A percentile compares a stretch with the other conserved stretches of the same genome.
Evolutionary conservation across 148 eudicot species (phyloP).

Genomic region (Rhododendron ferrugineum): DNA sequence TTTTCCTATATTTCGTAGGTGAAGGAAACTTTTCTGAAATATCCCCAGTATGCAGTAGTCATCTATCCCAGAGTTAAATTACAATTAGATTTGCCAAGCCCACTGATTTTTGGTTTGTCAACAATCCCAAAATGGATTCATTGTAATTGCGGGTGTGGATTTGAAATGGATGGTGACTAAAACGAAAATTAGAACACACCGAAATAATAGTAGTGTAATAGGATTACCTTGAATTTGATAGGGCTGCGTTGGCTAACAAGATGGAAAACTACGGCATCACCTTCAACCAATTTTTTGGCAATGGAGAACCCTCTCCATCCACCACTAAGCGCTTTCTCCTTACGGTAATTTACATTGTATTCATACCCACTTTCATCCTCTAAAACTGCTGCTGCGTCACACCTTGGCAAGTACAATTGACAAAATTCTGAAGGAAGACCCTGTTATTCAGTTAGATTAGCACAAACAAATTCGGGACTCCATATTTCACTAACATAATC

Average conservation of each 20-base stretch:
- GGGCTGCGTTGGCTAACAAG: not conserved
- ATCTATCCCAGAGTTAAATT: not conserved
- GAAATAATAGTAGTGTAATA: not conserved
- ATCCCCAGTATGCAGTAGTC: not conserved
- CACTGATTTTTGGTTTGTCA: not conserved
- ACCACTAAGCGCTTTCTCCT: conserved; percentile 10
- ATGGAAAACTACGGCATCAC: conserved; percentile 25
- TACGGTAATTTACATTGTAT: conserved; percentile 6
- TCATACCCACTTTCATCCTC: conserved; percentile 20
- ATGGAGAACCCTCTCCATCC: conserved; percentile 25
- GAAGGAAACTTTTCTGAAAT: not conserved
- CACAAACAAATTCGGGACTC: not conserved
- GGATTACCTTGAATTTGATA: not conserved
- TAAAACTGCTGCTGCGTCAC: not conserved
- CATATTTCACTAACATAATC: not conserved
- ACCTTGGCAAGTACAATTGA: conserved; percentile 11
- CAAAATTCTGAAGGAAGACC: conserved; percentile 23
- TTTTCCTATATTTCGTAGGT: not conserved
- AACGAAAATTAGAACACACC: not conserved
- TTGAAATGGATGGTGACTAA: not conserved
- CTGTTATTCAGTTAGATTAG: conserved; percentile 9
- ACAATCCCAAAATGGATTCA: not conserved
- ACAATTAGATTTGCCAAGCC: not conserved
- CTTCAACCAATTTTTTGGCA: conserved; percentile 18
- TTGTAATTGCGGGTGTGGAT: not conserved